Evolutionary conservation across 345 rosid genomes (phyloP), one percentile per base, ranked within the genome.

Genomic region (Fremontodendron californicum): DNA sequence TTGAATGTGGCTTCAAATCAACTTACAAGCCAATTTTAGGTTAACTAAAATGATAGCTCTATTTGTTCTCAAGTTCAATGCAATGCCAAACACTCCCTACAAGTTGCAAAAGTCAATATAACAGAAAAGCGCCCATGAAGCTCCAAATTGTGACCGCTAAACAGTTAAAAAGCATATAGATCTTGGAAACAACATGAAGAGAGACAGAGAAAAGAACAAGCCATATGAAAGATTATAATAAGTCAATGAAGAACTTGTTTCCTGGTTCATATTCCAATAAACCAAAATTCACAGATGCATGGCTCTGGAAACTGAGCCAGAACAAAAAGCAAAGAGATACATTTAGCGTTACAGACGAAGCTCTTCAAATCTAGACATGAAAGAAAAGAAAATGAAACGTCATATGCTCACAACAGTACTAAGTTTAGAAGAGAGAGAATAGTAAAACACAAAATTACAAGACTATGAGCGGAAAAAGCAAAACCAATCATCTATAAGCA

Each of bases 31-130:
- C 80, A 55, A 40, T 18, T 58, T 61, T 58, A 29, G 66, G 69
- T 5, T 62, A 74, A 76, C 73, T 60, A 49, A 48, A 78, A 75
- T 66, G 23, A 62, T 29, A 42, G 54, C 40, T 25, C 19, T 60
- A 71, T 55, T 57, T 43, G 35, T 57, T 70, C 49, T 45, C 29
- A 63, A 23, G 39, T 76, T 63, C 43, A 74, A 39, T 11, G 69
- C 74, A 78, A 18, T 5, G 63, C 8, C 58, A 74, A 80, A 68
- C 31, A 66, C 72, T 60, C 62, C 65, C 37, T 58, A 37, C 67
- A 84, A 73, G 82, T 73, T 63, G 86, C 60, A 29, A 82, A 81
- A 74, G 74, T 78, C 61, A 80, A 68, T 42, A 77, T 64, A 75
- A 67, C 43, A 43, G n/a, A 29, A 82, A 76, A 29, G 23, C 58